A percentile compares a stretch with the other conserved stretches of the same genome.
phyloP scores from a whole-genome alignment of 768 basidiomycete species.

The Rhizopogon vinicolor region DNA sequence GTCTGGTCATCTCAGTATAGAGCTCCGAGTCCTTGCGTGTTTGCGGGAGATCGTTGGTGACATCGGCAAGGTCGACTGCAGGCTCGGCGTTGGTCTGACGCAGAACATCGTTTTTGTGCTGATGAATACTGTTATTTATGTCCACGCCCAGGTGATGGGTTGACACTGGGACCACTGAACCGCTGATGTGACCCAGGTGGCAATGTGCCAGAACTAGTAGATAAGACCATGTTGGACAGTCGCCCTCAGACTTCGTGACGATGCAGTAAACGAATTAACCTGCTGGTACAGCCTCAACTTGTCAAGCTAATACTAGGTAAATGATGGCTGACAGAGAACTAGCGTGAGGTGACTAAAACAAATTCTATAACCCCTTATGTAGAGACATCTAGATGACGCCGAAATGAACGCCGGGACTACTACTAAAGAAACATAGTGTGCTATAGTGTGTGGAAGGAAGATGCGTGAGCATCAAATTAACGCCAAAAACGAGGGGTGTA shows the following conservation, averaged over 20 bases:
- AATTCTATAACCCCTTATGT: neutral
- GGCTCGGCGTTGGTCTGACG: conserved; percentile 13
- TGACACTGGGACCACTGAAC: conserved; percentile 12
- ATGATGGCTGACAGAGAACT: too few species aligned
- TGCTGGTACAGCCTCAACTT: neutral
- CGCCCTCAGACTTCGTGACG: conserved; percentile 42
- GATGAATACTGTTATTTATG: neutral
- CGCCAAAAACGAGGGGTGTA: conserved; percentile 29
- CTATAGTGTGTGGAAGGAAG: neutral
- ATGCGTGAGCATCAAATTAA: neutral
- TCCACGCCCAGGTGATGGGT: conserved; percentile 6
- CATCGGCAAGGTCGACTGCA: conserved; percentile 24
- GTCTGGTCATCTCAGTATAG: conserved; percentile 23
- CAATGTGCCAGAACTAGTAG: neutral
- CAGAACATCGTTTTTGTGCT: conserved; percentile 4
- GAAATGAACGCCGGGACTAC: too few species aligned
- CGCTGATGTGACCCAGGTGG: neutral
- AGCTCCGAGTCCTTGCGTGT: conserved; percentile 23
- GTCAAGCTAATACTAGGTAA: too few species aligned
- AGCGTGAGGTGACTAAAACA: too few species aligned
- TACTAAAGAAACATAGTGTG: too few species aligned
- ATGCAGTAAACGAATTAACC: conserved; percentile 28
- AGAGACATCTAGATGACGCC: neutral
- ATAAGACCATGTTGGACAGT: conserved; percentile 21
- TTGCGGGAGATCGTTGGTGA: conserved; percentile 22